Conservation (phyloP, 208 protist species). For the Trypanosoma brucei region DNA sequence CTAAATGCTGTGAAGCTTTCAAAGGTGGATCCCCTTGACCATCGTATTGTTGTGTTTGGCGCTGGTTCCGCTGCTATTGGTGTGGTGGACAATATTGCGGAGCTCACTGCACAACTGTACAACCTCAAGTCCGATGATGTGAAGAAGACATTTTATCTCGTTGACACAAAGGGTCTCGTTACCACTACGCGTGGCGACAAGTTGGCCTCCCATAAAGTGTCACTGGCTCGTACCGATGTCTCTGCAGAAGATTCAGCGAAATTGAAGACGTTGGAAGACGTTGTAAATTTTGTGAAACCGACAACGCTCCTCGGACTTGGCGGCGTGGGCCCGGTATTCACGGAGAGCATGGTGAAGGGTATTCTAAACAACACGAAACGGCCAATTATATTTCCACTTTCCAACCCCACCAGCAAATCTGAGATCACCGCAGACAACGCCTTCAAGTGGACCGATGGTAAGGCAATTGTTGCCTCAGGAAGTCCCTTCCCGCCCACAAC, state of each 20-base stretch:
- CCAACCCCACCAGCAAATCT: slow-evolving; percentile 91
- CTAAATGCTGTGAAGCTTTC: slow-evolving; percentile 72
- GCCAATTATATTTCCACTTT: slow-evolving; percentile 96
- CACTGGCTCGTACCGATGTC: slow-evolving; percentile 81
- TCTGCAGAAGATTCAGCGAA: slow-evolving; percentile 49
- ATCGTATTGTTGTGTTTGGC: slow-evolving; percentile 87
- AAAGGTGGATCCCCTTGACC: slow-evolving; percentile 23
- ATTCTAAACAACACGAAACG: slow-evolving; percentile 70
- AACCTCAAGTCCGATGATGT: slow-evolving; percentile 75
- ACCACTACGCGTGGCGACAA: slow-evolving; percentile 77
- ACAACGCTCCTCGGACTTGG: slow-evolving; percentile 94
- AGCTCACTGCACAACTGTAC: slow-evolving; percentile 51
- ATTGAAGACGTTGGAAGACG: slow-evolving; percentile 48
- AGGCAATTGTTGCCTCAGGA: slow-evolving; percentile 93
- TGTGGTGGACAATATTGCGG: slow-evolving; percentile 91
- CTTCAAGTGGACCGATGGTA: slow-evolving; percentile 91
- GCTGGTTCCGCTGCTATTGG: slow-evolving; percentile 93
- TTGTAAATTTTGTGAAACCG: slow-evolving; percentile 91
- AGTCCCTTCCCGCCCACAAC: slow-evolving; percentile 92
- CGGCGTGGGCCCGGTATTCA: slow-evolving; percentile 90
- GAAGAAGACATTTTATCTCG: slow-evolving; percentile 83
- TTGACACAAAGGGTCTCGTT: slow-evolving; percentile 91
- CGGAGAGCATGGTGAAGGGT: slow-evolving; percentile 84
- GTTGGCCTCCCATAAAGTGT: slow-evolving; percentile 82
- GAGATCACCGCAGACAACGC: slow-evolving; percentile 91